Conservation (phyloP, 2,329 filamentous ascomycete species). For the Xylariaceae sp. region DNA sequence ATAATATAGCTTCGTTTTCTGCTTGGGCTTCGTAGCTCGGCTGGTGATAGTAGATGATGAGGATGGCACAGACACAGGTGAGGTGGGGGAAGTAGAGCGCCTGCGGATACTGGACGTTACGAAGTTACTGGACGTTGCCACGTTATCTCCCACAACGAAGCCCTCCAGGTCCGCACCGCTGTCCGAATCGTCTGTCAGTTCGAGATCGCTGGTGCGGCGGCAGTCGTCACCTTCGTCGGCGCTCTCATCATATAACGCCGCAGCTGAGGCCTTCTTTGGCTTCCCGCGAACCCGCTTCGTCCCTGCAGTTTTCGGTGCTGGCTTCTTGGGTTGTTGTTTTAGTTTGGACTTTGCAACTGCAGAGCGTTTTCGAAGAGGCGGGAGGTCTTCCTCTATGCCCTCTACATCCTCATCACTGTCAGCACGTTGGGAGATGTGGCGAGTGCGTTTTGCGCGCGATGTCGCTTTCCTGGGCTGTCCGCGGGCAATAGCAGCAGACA, state of each 20-base stretch:
- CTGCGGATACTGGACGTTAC: constrained; percentile 37
- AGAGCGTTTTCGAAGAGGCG: constrained; percentile 27
- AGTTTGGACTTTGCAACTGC: constrained; percentile 20
- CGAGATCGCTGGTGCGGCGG: constrained; percentile 45
- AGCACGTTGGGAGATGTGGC: background rate
- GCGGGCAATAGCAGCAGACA: constrained; percentile 18
- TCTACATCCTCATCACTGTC: constrained; percentile 19
- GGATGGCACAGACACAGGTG: constrained; percentile 33
- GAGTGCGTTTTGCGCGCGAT: constrained; percentile 9
- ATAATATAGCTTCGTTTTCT: constrained; percentile 31
- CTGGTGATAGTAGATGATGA: constrained; percentile 26
- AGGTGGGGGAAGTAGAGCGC: constrained; percentile 34
- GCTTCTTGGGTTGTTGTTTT: constrained; percentile 20
- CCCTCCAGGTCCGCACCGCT: constrained; percentile 41
- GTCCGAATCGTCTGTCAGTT: constrained; percentile 46
- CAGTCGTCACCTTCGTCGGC: constrained; percentile 46
- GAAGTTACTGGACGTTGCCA: constrained; percentile 39
- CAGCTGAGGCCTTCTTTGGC: constrained; percentile 29
- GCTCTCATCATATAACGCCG: constrained; percentile 42
- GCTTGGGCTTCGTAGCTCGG: constrained; percentile 8
- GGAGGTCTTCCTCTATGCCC: constrained; percentile 16
- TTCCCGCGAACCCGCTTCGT: constrained; percentile 23
- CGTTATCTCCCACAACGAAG: constrained; percentile 44
- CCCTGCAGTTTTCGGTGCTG: constrained; percentile 12
- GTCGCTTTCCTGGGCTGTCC: constrained; percentile 26